Percentiles rank a stretch among this genome's conserved stretches.
phyloP scores from a whole-genome alignment of 495 filamentous ascomycete species.

The Tuber indicum region DNA sequence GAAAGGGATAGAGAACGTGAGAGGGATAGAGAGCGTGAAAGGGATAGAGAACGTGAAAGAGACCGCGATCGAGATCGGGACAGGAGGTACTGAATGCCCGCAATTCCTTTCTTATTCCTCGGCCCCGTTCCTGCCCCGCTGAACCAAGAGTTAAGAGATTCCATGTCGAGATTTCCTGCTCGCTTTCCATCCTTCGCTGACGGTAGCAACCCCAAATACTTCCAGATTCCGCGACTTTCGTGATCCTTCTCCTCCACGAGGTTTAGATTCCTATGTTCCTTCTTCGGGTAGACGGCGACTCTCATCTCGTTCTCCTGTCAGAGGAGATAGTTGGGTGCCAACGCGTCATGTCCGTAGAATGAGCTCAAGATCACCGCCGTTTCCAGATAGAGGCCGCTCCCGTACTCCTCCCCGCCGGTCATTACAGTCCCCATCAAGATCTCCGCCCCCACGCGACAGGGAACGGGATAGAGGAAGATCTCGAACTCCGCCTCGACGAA shows the following conservation, averaged over 20 bases:
- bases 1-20: conserved; percentile 21
- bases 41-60: conserved; percentile 36
- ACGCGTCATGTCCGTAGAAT: conserved; percentile 32
- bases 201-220: not conserved
- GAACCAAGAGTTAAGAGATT: conserved; percentile 11
- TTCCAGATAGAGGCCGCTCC: conserved; percentile 26
- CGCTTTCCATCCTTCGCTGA: conserved; percentile 13
- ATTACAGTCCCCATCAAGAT: conserved; percentile 30
- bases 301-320: conserved; percentile 30
- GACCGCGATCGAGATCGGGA: conserved; percentile 30
- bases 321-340: conserved; percentile 40
- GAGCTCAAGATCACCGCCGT: conserved; percentile 36
- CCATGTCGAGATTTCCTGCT: conserved; percentile 14
- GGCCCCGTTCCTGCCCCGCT: conserved; percentile 14
- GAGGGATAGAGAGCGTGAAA: conserved; percentile 30
- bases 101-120: conserved; percentile 11
- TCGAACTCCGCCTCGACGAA: conserved; percentile 25
- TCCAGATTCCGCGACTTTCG: conserved; percentile 36
- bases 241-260: conserved; percentile 35
- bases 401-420: conserved; percentile 32
- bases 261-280: conserved; percentile 39
- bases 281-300: conserved; percentile 33
- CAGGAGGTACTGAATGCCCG: conserved; percentile 33
- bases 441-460: conserved; percentile 20
- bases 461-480: conserved; percentile 35